phyloP scores from a whole-genome alignment of 345 rosid species.

The Aethionema arabicum region DNA sequence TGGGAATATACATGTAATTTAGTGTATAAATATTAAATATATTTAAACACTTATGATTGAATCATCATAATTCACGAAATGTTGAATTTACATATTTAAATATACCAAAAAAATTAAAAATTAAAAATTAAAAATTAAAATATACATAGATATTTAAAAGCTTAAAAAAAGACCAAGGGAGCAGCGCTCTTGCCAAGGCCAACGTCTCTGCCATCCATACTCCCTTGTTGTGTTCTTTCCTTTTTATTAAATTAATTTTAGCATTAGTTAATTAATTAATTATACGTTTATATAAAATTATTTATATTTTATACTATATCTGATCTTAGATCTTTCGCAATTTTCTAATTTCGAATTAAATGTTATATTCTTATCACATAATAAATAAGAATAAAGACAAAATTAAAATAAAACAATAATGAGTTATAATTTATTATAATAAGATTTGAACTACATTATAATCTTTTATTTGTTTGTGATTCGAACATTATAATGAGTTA shows the following conservation, averaged over 20 bases:
- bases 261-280: slow-evolving; percentile 4
- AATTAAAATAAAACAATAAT: too few species aligned
- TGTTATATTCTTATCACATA: too few species aligned
- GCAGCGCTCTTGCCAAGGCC: slow-evolving; percentile 35
- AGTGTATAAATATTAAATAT: neutral
- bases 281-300: neutral
- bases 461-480: too few species aligned
- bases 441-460: too few species aligned
- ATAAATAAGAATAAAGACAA: too few species aligned
- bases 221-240: slow-evolving; percentile 19
- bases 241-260: neutral
- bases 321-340: too few species aligned
- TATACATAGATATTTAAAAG: neutral
- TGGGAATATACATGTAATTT: neutral
- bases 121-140: neutral
- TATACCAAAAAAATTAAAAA: neutral
- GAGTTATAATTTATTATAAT: too few species aligned
- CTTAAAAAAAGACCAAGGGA: neutral
- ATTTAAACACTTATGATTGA: neutral
- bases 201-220: slow-evolving; percentile 29
- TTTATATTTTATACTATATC: too few species aligned
- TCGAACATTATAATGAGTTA: too few species aligned
- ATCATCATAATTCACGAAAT: neutral
- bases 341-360: too few species aligned
- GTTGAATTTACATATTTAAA: too few species aligned